Conservation (phyloP, 352 stramenopile genomes). For the Globisporangium parvum region DNA sequence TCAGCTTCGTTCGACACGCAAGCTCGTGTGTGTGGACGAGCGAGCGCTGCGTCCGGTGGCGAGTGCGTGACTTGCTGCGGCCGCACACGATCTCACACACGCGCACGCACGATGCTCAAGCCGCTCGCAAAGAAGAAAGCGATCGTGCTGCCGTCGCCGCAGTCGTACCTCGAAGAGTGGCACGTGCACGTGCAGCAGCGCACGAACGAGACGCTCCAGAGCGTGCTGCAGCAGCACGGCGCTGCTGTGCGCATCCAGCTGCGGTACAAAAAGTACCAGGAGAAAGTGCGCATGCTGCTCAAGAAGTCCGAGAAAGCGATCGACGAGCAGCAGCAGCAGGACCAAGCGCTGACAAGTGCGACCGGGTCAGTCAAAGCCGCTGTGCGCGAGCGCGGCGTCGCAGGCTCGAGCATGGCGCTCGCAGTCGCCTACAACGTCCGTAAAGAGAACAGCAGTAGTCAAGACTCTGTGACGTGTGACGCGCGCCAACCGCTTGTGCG, state of each 20-base stretch:
- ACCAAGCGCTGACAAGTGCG: constrained; percentile 15
- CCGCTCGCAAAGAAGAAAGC: constrained; percentile 36
- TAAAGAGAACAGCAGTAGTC: constrained; percentile 8
- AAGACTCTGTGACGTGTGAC: background rate
- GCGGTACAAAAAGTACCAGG: constrained; percentile 69
- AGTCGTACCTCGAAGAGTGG: constrained; percentile 37
- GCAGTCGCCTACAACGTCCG: constrained; percentile 37
- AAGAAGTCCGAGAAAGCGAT: constrained; percentile 39
- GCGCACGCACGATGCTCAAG: constrained; percentile 22
- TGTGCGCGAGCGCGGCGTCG: constrained; percentile 27
- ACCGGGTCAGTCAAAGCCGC: constrained; percentile 17
- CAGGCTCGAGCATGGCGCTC: constrained; percentile 56
- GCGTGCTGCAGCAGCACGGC: constrained; percentile 25
- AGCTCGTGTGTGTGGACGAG: too few species aligned
- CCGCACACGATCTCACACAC: too few species aligned
- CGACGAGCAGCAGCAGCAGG: constrained; percentile 22
- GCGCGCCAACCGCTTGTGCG: constrained; percentile 6
- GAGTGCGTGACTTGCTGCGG: too few species aligned
- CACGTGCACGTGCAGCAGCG: constrained; percentile 27
- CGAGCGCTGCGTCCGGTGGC: too few species aligned
- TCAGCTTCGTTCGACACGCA: too few species aligned
- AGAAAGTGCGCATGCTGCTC: constrained; percentile 53
- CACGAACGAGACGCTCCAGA: constrained; percentile 11
- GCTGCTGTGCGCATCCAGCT: constrained; percentile 60
- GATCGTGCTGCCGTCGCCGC: constrained; percentile 25